Base-by-base conservation (phyloP, 75 land plant species). In the Cryptomeria japonica region DNA sequence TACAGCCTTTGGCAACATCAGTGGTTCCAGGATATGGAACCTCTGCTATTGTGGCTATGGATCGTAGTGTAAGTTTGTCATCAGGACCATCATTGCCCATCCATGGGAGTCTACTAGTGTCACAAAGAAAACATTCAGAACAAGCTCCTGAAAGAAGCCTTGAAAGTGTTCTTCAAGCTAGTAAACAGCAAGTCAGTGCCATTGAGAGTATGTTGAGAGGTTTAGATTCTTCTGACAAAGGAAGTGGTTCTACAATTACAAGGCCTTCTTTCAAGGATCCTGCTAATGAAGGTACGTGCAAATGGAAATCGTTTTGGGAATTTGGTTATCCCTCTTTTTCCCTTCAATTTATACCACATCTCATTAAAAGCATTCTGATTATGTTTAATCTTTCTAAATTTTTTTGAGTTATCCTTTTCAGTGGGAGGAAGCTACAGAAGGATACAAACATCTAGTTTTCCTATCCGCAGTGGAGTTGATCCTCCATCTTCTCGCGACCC, bases 401-500 rank as follows among this genome's bases (percentile, higher is more conserved):
- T 46, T 86, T 11, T 87, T 86, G 64, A 32, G 36, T 10, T 51
- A 19, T 68, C 12, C 36, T 87, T 84, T 88, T 85, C 87, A 87
- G 93, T 87, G 61, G 91, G 87, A 84, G 93, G 89, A 34, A 89
- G 91, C 68, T 93, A 91, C 44, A n/a, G 91, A 38, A 93, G 90
- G 83, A 87, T 91, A 84, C 93, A 93, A 86, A 75, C 94, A 80
- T 86, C 92, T 86, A 44, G 87, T 80, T 64, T 87, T 88, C 28
- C 91, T 91, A 84, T 87, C 87, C 93, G 93, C 88, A 94, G 95
- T 90, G 97, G 95, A 86, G 95, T 96, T 91, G 99, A 98, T 93
- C 95, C 96, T 88, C 99, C 99, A 84, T 98, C 99, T 86, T 89
- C 99, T 87, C 97, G 99, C 90, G 99, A 98, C 91, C 99, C 99